Evolutionary conservation across 148 eudicot species (phyloP), one percentile per base, ranked within the genome.

Genomic region (Talinum fruticosum): DNA sequence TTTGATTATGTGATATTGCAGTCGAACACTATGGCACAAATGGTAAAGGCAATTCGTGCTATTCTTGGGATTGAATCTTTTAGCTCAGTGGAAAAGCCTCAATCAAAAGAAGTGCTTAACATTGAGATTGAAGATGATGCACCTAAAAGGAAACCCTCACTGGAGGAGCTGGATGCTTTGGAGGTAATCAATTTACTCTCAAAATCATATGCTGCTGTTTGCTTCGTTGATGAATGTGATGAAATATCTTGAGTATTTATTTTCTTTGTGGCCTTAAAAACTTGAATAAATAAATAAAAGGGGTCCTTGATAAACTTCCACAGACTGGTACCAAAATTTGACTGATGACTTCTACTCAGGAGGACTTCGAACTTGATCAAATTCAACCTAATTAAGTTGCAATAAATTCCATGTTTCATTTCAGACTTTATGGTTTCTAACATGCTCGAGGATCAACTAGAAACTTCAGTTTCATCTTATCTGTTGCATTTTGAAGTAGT

Each of bases 81-180:
- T 81, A 83, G 82, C 72, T 53, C 86, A 21, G 62, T 37, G 66
- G 77, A 83, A 34, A 93, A 87, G 76, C 78, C 82, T 73, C 79
- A 85, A 66, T 74, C 81, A 24, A 81, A 80, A 81, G 79, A 73
- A 82, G 74, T 85, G 62, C 78, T 81, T 53, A 90, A 91, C 75
- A 89, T 93, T 69, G 89, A 88, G 77, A 88, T 96, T 76, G 93
- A 90, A 84, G 93, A 93, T 76, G 99, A 96, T 80, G 93, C 93
- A 61, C 97, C 97, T 34, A 81, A 73, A 80, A 82, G 90, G 76
- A 96, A 91, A 79, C 97, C 97, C 47, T 90, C 99, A 12, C 45
- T 96, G 65, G 99, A 96, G 85, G 99, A 96, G 86, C 89, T 96
- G 45, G 99, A 93, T 91, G 99, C 99, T 83, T 89, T 93, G 83